Evolutionary conservation across 2,329 filamentous ascomycete genomes (phyloP), one percentile per base, ranked within the genome.

Genomic region (Aotearoamyces nothofagi): DNA sequence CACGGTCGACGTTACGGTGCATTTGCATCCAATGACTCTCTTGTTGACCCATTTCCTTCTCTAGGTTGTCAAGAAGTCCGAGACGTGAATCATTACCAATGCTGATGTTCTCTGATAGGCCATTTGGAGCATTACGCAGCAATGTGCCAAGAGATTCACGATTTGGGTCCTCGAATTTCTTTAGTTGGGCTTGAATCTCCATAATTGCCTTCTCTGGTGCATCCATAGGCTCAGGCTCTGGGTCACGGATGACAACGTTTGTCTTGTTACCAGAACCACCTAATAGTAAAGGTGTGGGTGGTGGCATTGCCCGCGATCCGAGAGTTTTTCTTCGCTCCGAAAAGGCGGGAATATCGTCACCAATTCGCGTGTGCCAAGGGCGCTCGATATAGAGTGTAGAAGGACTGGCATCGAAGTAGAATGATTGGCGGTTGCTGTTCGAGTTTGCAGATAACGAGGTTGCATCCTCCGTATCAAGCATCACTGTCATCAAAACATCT

Each of bases 41-140:
- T 42, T 77, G 65, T 37, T 59, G 47, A 1, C 62, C 66, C 60
- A 77, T 69, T 46, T 78, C 72, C 35, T 54, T 55, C 42, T 78
- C 72, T 2, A 78, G 52, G 34, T 69, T 63, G 17, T 67, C 61
- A 2, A 78, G 51, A 3, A 74, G 54, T 29, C 24, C 35, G 10
- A 45, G 27, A n/a, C 43, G 36, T 13, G 36, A 33, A 9, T 26
- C 33, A 6, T 15, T 20, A 13, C 38, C 27, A 15, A 38, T 30
- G 8, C 34, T 27, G 6, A 20, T 17, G 22, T 15, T 19, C 1
- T 15, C 22, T 15, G 31, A 14, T 12, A 14, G 25, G 10, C 22
- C 15, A 24, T 39, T 36, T 11, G 45, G 43, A 9, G 47, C 26
- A 15, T 32, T 35, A 11, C 39, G 32, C 11, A 49, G 17, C 15